phyloP scores from a whole-genome alignment of 345 rosid species.

The Kandelia obovata region DNA sequence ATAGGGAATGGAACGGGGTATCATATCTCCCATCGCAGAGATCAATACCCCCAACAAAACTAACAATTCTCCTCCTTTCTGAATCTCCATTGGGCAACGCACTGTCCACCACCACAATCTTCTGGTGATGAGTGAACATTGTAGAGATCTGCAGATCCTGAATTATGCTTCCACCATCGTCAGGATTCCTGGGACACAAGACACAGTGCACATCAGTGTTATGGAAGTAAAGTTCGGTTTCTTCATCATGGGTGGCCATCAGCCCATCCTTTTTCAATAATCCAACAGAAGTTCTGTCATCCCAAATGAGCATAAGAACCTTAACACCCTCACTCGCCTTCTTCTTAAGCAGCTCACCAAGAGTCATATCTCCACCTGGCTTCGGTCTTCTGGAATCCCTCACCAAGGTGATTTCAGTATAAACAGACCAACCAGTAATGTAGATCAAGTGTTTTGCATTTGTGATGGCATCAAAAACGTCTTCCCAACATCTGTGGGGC shows the following conservation, averaged over 20 bases:
- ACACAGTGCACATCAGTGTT: conserved; percentile 78
- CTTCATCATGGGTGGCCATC: conserved; percentile 98
- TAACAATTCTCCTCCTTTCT: conserved; percentile 71
- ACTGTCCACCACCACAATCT: conserved; percentile 88
- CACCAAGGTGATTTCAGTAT: conserved; percentile 74
- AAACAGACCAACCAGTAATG: conserved; percentile 99
- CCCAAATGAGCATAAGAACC: conserved; percentile 94
- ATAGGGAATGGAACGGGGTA: conserved; percentile 86
- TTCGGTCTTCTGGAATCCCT: conserved; percentile 94
- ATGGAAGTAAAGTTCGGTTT: conserved; percentile 64
- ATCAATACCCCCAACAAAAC: conserved; percentile 96
- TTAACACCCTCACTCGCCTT: conserved; percentile 90
- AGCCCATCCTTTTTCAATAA: conserved; percentile 81
- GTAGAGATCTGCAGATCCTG: conserved; percentile 84
- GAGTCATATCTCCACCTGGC: conserved; percentile 75
- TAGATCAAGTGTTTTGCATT: conserved; percentile 85
- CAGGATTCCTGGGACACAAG: conserved; percentile 93
- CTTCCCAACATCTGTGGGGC: conserved; percentile 98
- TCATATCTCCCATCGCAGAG: conserved; percentile 98
- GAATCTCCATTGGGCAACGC: conserved; percentile 64
- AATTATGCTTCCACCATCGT: conserved; percentile 92
- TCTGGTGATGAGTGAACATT: conserved; percentile 99
- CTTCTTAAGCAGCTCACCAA: conserved; percentile 89
- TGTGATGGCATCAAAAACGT: conserved; percentile 78
- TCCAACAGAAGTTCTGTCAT: conserved; percentile 93